A percentile compares a stretch with the other conserved stretches of the same genome.
Conservation (phyloP, 2,329 filamentous ascomycete species). For the Colletotrichum falcatum region DNA sequence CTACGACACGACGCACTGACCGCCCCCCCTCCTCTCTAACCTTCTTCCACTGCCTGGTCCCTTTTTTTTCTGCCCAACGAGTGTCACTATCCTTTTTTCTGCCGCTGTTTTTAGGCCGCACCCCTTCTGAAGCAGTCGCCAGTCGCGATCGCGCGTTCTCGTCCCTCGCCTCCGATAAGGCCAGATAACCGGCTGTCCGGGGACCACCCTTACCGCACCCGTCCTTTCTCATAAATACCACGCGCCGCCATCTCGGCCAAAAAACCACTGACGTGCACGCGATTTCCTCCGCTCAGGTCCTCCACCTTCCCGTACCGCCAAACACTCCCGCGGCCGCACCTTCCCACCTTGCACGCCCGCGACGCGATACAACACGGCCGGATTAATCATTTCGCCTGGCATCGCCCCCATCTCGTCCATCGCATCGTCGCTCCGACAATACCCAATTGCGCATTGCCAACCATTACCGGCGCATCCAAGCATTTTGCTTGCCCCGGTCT, state of each 20-base stretch:
- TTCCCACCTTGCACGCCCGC: conserved; percentile 9
- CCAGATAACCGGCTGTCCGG: conserved; percentile 52
- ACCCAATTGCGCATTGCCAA: conserved; percentile 19
- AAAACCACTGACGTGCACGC: conserved; percentile 60
- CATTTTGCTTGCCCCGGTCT: not conserved
- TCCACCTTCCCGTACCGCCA: conserved; percentile 43
- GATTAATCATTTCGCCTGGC: conserved; percentile 28
- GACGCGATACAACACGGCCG: conserved; percentile 27
- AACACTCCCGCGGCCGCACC: conserved; percentile 15
- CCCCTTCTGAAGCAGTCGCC: conserved; percentile 36
- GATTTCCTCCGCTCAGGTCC: conserved; percentile 56
- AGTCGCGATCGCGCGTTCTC: conserved; percentile 36
- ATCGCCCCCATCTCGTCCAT: not conserved
- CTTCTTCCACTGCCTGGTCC: conserved; percentile 17
- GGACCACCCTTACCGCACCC: conserved; percentile 46
- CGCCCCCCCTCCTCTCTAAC: conserved; percentile 39
- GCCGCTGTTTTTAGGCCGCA: conserved; percentile 37
- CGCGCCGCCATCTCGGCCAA: conserved; percentile 57
- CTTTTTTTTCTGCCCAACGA: conserved; percentile 45
- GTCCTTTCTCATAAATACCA: conserved; percentile 60
- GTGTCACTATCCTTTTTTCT: conserved; percentile 51
- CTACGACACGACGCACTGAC: conserved; percentile 32
- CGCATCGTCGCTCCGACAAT: conserved; percentile 7
- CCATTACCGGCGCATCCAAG: conserved; percentile 14
- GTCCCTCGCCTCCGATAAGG: conserved; percentile 52